phyloP scores from a whole-genome alignment of 1,284 basidiomycete species.

The Apiotrichum mycotoxinovorans region DNA sequence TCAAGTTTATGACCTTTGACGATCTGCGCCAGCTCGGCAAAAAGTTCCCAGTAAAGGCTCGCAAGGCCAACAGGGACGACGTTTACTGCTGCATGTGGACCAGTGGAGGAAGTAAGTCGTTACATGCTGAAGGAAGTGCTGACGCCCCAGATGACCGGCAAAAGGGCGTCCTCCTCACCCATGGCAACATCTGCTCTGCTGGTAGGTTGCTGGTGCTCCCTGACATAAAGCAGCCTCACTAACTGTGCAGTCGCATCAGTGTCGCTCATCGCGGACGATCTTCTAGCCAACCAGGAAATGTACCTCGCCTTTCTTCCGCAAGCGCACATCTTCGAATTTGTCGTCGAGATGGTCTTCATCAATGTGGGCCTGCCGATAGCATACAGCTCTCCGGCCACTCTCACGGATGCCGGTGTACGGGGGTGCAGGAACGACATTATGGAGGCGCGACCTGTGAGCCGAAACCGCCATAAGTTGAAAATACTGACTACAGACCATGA shows the following conservation, averaged over 20 bases:
- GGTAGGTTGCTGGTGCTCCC: conserved; percentile 29
- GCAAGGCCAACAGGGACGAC: conserved; percentile 61
- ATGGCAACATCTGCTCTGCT: conserved; percentile 80
- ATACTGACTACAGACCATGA: conserved; percentile 54
- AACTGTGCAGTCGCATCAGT: conserved; percentile 66
- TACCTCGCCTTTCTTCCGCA: conserved; percentile 84
- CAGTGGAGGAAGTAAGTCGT: conserved; percentile 54
- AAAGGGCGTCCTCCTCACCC: conserved; percentile 88
- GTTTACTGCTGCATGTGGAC: conserved; percentile 96
- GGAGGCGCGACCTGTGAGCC: conserved; percentile 62
- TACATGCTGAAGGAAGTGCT: not conserved
- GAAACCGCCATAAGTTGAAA: not conserved
- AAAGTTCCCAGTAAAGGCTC: conserved; percentile 55
- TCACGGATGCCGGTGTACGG: conserved; percentile 83
- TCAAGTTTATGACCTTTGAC: conserved; percentile 64
- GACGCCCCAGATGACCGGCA: conserved; percentile 63
- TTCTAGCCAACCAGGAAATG: conserved; percentile 64
- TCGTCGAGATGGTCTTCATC: conserved; percentile 49
- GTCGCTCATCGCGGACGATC: conserved; percentile 71
- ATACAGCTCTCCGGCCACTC: conserved; percentile 89
- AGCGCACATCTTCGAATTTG: conserved; percentile 76
- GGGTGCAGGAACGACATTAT: conserved; percentile 86
- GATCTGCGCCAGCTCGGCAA: conserved; percentile 66
- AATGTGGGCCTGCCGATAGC: conserved; percentile 59
- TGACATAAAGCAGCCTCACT: too few relatives aligned